Percentiles rank a stretch among this genome's conserved stretches.
Conservation (phyloP, 306 rosid genomes). For the Betula pendula region DNA sequence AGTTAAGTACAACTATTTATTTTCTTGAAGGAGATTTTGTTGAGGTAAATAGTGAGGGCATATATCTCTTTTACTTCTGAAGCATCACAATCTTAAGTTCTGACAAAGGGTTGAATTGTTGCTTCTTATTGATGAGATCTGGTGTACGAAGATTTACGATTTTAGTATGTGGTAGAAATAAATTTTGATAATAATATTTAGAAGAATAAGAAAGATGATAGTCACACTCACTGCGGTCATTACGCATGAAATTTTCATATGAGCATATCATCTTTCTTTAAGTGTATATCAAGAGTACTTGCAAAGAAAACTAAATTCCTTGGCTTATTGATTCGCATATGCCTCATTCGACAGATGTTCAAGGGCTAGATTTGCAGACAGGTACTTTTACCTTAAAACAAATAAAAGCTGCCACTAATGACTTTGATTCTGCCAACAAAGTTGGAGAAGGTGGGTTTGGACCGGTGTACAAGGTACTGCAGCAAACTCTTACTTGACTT, state of each 20-base stretch:
- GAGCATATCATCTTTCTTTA: neutral
- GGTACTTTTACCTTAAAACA: constrained; percentile 62
- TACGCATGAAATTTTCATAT: neutral
- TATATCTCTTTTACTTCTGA: neutral
- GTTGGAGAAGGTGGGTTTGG: constrained; percentile 82
- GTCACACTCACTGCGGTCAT: neutral
- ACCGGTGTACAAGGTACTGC: constrained; percentile 62
- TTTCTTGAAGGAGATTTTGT: neutral
- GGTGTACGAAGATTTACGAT: neutral
- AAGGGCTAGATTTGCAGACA: constrained; percentile 41
- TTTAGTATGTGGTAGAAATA: neutral
- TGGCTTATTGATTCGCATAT: constrained; percentile 15
- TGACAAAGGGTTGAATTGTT: neutral
- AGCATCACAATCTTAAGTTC: neutral
- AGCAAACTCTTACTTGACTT: neutral
- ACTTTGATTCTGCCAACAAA: constrained; percentile 53
- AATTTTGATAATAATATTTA: neutral
- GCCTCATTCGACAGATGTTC: constrained; percentile 28
- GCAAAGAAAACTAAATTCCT: neutral
- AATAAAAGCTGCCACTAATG: constrained; percentile 53
- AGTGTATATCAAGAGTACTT: neutral
- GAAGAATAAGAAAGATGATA: no score
- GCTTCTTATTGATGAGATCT: neutral
- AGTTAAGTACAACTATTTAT: neutral
- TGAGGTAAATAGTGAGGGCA: neutral